Evolutionary conservation across 1,284 basidiomycete species (phyloP).

Genomic region (Puccinia triticina): DNA sequence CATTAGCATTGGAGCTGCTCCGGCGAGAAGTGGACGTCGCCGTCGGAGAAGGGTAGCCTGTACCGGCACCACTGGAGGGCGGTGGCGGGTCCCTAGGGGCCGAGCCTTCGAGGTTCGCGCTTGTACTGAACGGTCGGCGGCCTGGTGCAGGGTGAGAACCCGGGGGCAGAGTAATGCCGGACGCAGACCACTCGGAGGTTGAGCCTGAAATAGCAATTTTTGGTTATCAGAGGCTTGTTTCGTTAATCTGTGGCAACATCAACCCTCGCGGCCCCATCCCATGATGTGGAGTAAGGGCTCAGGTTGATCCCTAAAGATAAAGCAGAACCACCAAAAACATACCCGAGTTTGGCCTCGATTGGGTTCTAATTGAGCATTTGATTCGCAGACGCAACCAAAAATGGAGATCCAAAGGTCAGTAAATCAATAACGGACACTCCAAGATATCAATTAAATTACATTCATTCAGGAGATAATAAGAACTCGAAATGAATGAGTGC

Average conservation of each 20-base stretch:
- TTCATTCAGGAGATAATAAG: not conserved
- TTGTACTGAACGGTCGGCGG: conserved; percentile 28
- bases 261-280: not conserved
- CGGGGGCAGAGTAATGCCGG: conserved; percentile 8
- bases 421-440: not conserved
- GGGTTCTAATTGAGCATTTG: conserved; percentile 9
- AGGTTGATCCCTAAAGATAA: not conserved
- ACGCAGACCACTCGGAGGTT: conserved; percentile 30
- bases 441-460: not conserved
- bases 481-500: not conserved
- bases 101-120: conserved; percentile 20
- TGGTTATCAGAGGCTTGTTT: not conserved
- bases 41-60: conserved; percentile 23
- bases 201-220: conserved; percentile 25
- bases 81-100: conserved; percentile 19
- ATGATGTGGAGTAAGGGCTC: not conserved
- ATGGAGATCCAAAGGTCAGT: not conserved
- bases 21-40: conserved; percentile 22
- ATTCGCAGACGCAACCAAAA: not conserved
- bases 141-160: not conserved
- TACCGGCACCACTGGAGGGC: conserved; percentile 18
- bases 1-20: conserved; percentile 41
- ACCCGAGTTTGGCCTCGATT: conserved; percentile 35
- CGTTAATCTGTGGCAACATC: not conserved
- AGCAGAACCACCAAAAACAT: not conserved